Evolutionary conservation across 2,329 filamentous ascomycete species (phyloP).

Genomic region (Pestalotiopsis fici): DNA sequence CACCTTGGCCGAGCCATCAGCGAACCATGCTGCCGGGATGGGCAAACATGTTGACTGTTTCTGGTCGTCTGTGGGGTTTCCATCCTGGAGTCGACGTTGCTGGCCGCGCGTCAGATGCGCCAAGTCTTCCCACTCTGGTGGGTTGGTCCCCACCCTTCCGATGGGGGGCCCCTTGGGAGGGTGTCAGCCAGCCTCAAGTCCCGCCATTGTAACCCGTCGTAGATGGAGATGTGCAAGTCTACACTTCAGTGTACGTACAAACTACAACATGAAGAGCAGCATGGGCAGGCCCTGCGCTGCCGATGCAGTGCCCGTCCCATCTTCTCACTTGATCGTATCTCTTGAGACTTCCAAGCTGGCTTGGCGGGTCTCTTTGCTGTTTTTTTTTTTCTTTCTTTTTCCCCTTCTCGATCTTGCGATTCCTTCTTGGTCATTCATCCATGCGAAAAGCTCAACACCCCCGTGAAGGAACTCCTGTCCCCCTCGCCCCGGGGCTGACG

Average conservation of each 20-base stretch:
- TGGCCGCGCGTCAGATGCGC: slow-evolving; percentile 10
- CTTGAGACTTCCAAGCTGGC: slow-evolving; percentile 8
- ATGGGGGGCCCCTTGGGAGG: not conserved
- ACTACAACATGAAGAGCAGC: too few relatives aligned
- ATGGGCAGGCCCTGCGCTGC: too few relatives aligned
- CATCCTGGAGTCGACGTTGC: slow-evolving; percentile 7
- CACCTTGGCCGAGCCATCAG: not conserved
- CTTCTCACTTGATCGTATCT: not conserved
- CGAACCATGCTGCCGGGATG: slow-evolving; percentile 5
- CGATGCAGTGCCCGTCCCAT: not conserved
- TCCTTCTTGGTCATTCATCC: not conserved
- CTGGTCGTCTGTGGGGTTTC: not conserved
- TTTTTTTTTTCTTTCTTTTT: too few relatives aligned
- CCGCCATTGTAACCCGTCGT: not conserved
- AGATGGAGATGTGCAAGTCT: too few relatives aligned
- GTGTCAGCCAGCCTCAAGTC: not conserved
- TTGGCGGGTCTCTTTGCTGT: slow-evolving; percentile 5
- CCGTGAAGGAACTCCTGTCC: not conserved
- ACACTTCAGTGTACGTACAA: too few relatives aligned
- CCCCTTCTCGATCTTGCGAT: not conserved
- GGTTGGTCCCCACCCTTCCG: not conserved
- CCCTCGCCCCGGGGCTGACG: not conserved
- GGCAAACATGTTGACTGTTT: slow-evolving; percentile 7
- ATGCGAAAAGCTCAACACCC: not conserved
- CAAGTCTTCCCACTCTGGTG: slow-evolving; percentile 5